These are phyloP conservation scores for Psidium guajava DNA, from an alignment of 345 rosid genomes.

Conservation along the genomic window DNA sequence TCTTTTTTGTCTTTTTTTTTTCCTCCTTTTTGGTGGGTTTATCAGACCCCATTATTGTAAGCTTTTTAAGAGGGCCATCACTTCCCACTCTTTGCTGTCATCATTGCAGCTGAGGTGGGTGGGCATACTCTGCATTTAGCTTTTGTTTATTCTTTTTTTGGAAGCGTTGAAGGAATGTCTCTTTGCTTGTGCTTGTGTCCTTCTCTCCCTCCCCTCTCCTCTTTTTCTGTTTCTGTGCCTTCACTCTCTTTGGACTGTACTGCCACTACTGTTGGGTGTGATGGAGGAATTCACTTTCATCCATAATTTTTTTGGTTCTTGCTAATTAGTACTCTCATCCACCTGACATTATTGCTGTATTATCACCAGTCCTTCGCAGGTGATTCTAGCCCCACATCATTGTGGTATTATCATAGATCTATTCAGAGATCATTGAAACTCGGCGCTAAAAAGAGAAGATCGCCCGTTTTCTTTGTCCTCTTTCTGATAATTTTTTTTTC, in stretches of 20 bases:
- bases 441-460: neutral
- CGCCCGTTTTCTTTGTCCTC: neutral
- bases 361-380: neutral
- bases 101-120: conserved; percentile 37
- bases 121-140: conserved; percentile 8
- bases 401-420: neutral
- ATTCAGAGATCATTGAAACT: neutral
- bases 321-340: neutral
- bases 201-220: conserved; percentile 1
- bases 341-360: neutral
- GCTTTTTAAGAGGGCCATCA: conserved; percentile 11
- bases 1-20: neutral
- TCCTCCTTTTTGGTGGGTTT: neutral
- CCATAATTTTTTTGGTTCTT: neutral
- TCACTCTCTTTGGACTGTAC: conserved; percentile 4
- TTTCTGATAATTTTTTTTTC: neutral
- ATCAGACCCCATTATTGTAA: conserved; percentile 1
- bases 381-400: neutral
- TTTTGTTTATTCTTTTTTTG: conserved; percentile 1
- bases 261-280: neutral
- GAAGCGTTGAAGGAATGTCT: conserved; percentile 27
- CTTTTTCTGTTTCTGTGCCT: conserved; percentile 11
- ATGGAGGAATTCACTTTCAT: neutral
- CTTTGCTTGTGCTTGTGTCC: conserved; percentile 13
- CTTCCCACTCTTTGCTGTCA: conserved; percentile 20